These are phyloP conservation scores for Yarrowia alimentaria DNA, from an alignment of 805 yeast species.

Conservation along the genomic window DNA sequence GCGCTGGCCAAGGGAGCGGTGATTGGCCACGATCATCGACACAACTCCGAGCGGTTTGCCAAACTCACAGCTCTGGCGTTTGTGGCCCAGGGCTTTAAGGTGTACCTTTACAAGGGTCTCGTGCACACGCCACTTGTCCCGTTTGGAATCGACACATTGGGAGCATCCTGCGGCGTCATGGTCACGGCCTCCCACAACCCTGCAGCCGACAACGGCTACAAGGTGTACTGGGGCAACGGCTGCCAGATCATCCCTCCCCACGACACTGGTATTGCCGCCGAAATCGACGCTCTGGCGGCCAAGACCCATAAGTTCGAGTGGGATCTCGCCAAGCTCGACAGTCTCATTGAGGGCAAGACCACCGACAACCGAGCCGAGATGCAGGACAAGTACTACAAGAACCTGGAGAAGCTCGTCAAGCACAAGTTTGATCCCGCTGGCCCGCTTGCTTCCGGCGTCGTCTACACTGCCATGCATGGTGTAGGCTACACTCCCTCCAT, in stretches of 20 bases:
- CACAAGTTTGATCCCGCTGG: conserved; percentile 1
- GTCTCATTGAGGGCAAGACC: conserved; percentile 29
- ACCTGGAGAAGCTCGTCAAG: conserved; percentile 1
- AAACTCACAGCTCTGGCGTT: conserved; percentile 75
- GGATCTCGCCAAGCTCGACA: conserved; percentile 44
- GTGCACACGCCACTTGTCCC: conserved; percentile 94
- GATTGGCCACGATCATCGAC: conserved; percentile 89
- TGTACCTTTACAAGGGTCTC: conserved; percentile 45
- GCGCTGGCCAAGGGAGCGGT: conserved; percentile 52
- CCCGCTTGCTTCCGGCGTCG: conserved; percentile 43
- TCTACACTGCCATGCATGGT: conserved; percentile 96
- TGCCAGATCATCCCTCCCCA: conserved; percentile 96
- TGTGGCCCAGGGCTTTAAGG: conserved; percentile 62
- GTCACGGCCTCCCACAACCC: conserved; percentile 44
- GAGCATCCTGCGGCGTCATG: conserved; percentile 62
- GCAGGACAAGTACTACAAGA: conserved; percentile 14
- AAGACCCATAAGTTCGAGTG: conserved; percentile 57
- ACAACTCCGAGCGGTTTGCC: conserved; percentile 76
- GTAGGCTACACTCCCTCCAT: conserved; percentile 70
- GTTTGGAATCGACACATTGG: conserved; percentile 63
- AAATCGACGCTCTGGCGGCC: conserved; percentile 57
- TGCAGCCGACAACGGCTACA: conserved; percentile 78
- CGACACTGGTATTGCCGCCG: conserved; percentile 66
- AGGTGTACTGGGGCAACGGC: conserved; percentile 90
- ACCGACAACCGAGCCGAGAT: conserved; percentile 24